These are phyloP conservation scores for Candida nanaspora DNA, from an alignment of 805 yeast genomes.

Conservation along the genomic window DNA sequence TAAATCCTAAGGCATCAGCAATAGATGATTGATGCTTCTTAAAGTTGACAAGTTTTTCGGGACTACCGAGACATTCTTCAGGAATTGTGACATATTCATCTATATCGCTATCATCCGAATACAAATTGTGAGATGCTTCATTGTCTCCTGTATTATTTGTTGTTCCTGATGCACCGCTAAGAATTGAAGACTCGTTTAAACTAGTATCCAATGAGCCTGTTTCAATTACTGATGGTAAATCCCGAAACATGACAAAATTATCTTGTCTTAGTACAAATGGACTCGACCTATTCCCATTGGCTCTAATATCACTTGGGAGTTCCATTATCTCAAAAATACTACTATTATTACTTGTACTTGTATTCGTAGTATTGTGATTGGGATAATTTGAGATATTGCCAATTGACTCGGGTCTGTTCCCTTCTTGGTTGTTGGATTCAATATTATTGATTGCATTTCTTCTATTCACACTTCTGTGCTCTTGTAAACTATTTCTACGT, in stretches of 20 bases:
- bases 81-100: too few species aligned
- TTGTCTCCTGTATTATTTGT: not conserved
- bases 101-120: too few species aligned
- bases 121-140: not conserved
- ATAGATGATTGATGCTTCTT: slow-evolving; percentile 29
- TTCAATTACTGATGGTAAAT: not conserved
- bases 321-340: too few species aligned
- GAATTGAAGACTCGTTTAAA: not conserved
- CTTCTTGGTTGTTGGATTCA: too few species aligned
- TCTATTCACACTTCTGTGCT: too few species aligned
- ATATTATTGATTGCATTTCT: too few species aligned
- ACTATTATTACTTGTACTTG: too few species aligned
- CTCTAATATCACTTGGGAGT: not conserved
- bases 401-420: too few species aligned
- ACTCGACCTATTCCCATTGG: not conserved
- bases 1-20: slow-evolving; percentile 45
- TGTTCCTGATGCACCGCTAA: not conserved
- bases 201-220: not conserved
- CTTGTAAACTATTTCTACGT: too few species aligned
- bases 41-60: not conserved
- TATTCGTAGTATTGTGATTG: too few species aligned
- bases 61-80: not conserved
- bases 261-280: not conserved
- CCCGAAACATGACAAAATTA: not conserved
- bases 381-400: too few species aligned